These are phyloP conservation scores for Collybia mongolica DNA, from an alignment of 768 basidiomycete species.

Conservation along the genomic window DNA sequence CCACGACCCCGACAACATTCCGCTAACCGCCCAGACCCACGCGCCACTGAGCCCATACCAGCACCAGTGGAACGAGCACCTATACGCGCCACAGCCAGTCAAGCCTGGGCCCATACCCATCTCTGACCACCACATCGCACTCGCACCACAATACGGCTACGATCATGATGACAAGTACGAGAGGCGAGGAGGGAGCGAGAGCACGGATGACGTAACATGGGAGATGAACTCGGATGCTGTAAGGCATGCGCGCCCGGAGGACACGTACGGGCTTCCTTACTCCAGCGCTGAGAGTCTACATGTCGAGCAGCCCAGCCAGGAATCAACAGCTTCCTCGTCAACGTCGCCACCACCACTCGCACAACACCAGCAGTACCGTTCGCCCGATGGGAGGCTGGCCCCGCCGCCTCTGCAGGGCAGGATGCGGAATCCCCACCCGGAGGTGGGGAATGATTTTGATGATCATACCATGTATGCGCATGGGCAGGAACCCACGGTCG, in stretches of 20 bases:
- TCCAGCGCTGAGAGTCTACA: slow-evolving; percentile 4
- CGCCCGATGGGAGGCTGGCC: background rate
- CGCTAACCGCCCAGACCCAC: slow-evolving; percentile 27
- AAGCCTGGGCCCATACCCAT: slow-evolving; percentile 7
- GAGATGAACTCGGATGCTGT: slow-evolving; percentile 18
- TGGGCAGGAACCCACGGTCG: slow-evolving; percentile 18
- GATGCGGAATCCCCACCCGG: background rate
- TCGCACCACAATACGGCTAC: background rate
- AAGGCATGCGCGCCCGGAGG: slow-evolving; percentile 10
- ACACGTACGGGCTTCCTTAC: slow-evolving; percentile 1
- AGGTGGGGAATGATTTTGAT: background rate
- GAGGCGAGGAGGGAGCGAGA: slow-evolving; percentile 14
- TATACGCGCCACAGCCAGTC: slow-evolving; percentile 52
- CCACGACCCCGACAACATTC: slow-evolving; percentile 35
- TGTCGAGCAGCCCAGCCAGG: background rate
- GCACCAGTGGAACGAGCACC: slow-evolving; percentile 37
- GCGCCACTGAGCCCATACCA: slow-evolving; percentile 25
- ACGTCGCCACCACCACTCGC: background rate
- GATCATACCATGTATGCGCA: slow-evolving; percentile 13
- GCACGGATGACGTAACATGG: slow-evolving; percentile 32
- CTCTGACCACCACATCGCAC: slow-evolving; percentile 6
- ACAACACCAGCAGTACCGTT: background rate
- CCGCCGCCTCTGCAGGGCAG: background rate
- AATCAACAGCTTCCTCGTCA: background rate
- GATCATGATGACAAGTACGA: slow-evolving; percentile 4